Base-by-base conservation (phyloP, 768 basidiomycete genomes). In the Pleurotus salmoneostramineus region DNA sequence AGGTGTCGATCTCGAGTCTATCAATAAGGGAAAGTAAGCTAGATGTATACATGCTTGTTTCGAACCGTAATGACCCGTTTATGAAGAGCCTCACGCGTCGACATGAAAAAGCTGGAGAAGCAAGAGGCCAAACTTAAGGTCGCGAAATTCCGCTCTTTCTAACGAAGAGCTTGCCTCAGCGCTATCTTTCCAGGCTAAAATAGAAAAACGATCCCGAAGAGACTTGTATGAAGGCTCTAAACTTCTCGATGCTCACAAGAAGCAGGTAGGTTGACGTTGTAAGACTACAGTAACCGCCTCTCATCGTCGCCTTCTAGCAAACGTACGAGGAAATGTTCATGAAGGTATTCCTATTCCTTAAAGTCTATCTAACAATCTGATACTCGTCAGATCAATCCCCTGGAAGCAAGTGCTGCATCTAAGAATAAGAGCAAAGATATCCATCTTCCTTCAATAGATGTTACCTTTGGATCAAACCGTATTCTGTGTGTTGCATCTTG, bases 401-500 rank as follows among this genome's bases (percentile, higher is more conserved):
- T 99, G 59, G 93, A 95, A 71, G 86, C 89, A 0, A 83, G 83
- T 15, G 75, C 80, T 0, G 76, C 86, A 4, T 74, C 89, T 11
- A 96, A 95, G 73, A 93, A 95, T 71, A 99, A 98, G 79, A 93
- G 88, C 77, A 98, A 98, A 71, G 97, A 99, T 71, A 90, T 99
- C 52, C 94, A 97, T 67, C 78, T 99, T 4, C 89, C 89, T 27
- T 88, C 88, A 36, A 97, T 99, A 75, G 97, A 99, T 67, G 95
- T 98, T 70, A 93, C 85, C 67, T 98, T 98, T 71, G 95, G 83
- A 31, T 97, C 94, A 5, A 93, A 97, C 68, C 89, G 93, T 65
- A 98, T 99, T 48, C 74, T 99, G 88, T 92, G 66, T 64, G 73
- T 63, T 35, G 48, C 48, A 58, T 12, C 36, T 42, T 37, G 33